Evolutionary conservation across 139 green algal species (phyloP), one percentile per base, ranked within the genome.

Genomic region (Coccomyxa sp.): DNA sequence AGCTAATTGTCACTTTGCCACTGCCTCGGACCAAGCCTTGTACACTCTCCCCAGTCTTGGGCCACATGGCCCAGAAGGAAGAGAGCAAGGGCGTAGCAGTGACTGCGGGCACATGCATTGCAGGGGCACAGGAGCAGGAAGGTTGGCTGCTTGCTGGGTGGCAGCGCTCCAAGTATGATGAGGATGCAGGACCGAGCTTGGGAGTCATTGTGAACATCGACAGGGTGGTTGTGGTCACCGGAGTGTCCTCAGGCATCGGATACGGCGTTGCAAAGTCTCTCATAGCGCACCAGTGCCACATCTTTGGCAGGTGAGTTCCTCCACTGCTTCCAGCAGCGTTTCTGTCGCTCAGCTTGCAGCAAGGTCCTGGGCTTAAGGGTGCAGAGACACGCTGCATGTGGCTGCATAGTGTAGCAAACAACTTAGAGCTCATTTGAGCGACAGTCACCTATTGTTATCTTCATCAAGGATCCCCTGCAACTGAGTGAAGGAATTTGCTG

Each of bases 241-340:
- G 74, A 4, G 74, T 78, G 10, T 78, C 74, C 6, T 55, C 54
- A 2, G 74, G 74, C 74, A 78, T 78, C 33, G 74, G 74, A 8
- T 36, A 36, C 1, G 44, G n/a, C 9, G 37, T 70, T 6, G 50
- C 50, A 7, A 29, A 39, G 44, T 41, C 27, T 12, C 74, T 78
- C n/a, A 33, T 40, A 18, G 27, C 29, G 22, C 29, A 27, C 29
- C 37, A 40, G 9, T 71, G 50, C 74, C 74, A 78, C 74, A 44
- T 78, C 9, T 78, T 78, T 71, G 74, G 74, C 41, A 71, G 64
- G 64, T 36, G 24, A 34, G 64, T 36, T 36, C 64, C 64, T 71
- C 27, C 18, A 7, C 27, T 7, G 18, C 22, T 22, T 2, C 5
- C 27, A 31, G 50, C 3, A 64, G 50, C 27, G 18, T 7, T 64